These are phyloP conservation scores for Candida smagusa DNA, from an alignment of 1,139 yeast genomes.

Conservation along the genomic window DNA sequence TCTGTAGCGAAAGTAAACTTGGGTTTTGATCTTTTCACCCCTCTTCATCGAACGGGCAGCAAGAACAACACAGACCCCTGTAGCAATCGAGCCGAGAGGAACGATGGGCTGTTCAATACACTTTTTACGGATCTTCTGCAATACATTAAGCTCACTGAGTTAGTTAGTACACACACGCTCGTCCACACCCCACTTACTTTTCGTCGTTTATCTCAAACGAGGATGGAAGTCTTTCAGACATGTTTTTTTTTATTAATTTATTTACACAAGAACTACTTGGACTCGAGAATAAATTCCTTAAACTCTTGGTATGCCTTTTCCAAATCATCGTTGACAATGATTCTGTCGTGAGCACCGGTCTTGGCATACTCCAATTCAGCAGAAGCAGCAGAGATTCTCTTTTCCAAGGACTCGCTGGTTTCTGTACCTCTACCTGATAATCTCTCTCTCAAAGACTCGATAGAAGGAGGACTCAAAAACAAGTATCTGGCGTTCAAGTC, in stretches of 20 bases:
- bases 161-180: constrained; percentile 9
- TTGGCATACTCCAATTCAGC: constrained; percentile 86
- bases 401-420: constrained; percentile 75
- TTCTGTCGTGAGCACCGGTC: constrained; percentile 87
- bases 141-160: constrained; percentile 18
- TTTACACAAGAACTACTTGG: not conserved
- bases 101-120: constrained; percentile 76
- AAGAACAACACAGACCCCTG: constrained; percentile 75
- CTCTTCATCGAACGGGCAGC: constrained; percentile 74
- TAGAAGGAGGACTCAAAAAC: constrained; percentile 89
- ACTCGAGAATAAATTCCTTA: constrained; percentile 55
- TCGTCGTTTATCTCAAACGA: constrained; percentile 17
- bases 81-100: constrained; percentile 75
- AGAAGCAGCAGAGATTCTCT: constrained; percentile 81
- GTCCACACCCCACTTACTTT: constrained; percentile 15
- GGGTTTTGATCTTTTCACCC: constrained; percentile 76
- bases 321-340: constrained; percentile 86
- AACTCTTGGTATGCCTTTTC: constrained; percentile 83
- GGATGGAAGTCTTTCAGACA: constrained; percentile 16
- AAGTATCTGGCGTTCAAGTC: constrained; percentile 80
- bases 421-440: constrained; percentile 92
- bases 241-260: not conserved
- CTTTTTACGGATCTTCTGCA: constrained; percentile 21
- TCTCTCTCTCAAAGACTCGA: constrained; percentile 70
- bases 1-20: constrained; percentile 85